These are phyloP conservation scores for Metschnikowia shivogae DNA, from an alignment of 805 yeast genomes.

Conservation along the genomic window DNA sequence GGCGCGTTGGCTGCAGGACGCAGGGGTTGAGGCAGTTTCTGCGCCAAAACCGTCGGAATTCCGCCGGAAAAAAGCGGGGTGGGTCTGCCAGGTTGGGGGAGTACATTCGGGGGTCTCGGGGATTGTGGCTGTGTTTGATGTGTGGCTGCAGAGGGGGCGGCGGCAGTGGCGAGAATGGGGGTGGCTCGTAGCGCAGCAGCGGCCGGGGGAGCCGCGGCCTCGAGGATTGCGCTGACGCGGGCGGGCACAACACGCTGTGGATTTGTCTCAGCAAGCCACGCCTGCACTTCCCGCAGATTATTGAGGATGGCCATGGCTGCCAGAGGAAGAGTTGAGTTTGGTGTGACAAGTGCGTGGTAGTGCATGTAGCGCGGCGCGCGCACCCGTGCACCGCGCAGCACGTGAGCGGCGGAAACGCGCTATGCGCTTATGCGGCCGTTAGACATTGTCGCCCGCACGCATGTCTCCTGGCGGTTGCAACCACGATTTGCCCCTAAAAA, in stretches of 20 bases:
- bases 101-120: no score
- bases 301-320: slow-evolving; percentile 17
- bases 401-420: no score
- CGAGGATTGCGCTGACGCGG: slow-evolving; percentile 8
- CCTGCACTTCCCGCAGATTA: slow-evolving; percentile 15
- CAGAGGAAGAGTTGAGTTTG: neutral
- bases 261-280: slow-evolving; percentile 13
- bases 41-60: neutral
- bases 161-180: neutral
- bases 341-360: neutral
- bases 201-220: neutral
- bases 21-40: neutral
- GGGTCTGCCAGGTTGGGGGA: no score
- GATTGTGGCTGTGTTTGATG: no score
- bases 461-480: no score
- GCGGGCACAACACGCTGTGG: slow-evolving; percentile 14
- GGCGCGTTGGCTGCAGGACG: neutral
- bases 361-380: neutral
- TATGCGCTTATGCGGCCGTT: no score
- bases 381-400: no score
- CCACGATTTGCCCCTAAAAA: no score
- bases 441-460: no score
- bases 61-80: no score
- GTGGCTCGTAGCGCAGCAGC: neutral
- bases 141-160: neutral